phyloP scores from a whole-genome alignment of 2,329 filamentous ascomycete genomes.

The Fusarium palustre region DNA sequence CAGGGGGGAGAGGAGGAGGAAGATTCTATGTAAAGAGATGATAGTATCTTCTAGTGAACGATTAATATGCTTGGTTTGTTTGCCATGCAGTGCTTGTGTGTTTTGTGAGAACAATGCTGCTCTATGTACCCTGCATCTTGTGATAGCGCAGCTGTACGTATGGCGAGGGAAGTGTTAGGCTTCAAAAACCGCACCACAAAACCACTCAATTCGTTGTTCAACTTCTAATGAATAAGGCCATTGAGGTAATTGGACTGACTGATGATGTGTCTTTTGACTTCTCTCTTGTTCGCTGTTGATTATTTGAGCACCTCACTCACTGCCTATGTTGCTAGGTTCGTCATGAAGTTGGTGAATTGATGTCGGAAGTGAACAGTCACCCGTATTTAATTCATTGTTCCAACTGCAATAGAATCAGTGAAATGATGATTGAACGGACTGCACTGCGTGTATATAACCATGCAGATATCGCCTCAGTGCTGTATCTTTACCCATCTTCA shows the following conservation, averaged over 20 bases:
- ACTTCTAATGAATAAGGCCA: background rate
- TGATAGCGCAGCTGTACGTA: too few relatives aligned
- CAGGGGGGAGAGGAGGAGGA: too few relatives aligned
- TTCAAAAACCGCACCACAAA: too few relatives aligned
- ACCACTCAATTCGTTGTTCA: background rate
- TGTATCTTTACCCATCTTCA: background rate
- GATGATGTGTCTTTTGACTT: background rate
- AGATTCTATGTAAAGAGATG: background rate
- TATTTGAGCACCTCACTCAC: too few relatives aligned
- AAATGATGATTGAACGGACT: background rate
- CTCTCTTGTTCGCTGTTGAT: background rate
- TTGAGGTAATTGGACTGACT: background rate
- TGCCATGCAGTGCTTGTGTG: too few relatives aligned
- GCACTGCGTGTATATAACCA: fast-evolving
- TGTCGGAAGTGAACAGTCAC: background rate
- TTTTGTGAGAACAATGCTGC: too few relatives aligned
- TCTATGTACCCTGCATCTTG: too few relatives aligned
- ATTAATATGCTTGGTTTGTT: too few relatives aligned
- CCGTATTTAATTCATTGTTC: background rate
- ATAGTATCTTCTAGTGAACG: too few relatives aligned
- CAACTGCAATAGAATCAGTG: fast-evolving
- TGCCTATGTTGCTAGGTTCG: too few relatives aligned
- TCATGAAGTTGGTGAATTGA: background rate
- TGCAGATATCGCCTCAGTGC: too few relatives aligned
- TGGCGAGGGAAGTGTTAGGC: too few relatives aligned